Conservation (phyloP, 768 basidiomycete species). For the Agrocybe praecox region DNA sequence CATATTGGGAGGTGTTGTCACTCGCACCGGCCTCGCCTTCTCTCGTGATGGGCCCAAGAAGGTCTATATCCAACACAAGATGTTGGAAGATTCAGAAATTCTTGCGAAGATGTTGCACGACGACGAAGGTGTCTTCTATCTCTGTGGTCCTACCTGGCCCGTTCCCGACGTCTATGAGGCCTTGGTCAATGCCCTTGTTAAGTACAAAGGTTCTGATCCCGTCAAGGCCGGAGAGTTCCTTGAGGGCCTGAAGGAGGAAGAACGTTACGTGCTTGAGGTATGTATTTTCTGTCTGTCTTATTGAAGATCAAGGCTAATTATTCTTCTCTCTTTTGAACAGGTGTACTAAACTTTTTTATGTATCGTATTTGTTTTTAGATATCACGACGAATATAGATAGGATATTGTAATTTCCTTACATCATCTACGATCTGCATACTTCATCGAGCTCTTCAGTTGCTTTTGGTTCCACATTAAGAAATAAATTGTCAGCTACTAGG, state of each 20-base stretch:
- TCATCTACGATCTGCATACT: too few relatives aligned
- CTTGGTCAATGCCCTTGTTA: slow-evolving; percentile 77
- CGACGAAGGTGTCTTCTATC: slow-evolving; percentile 85
- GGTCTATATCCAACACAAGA: slow-evolving; percentile 99
- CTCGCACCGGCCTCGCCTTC: slow-evolving; percentile 93
- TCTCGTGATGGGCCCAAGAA: slow-evolving; percentile 92
- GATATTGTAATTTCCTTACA: too few relatives aligned
- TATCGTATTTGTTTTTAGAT: too few relatives aligned
- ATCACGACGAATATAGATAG: too few relatives aligned
- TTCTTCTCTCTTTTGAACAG: too few relatives aligned
- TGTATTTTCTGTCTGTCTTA: slow-evolving; percentile 3
- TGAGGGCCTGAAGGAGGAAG: slow-evolving; percentile 92
- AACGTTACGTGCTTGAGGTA: slow-evolving; percentile 97
- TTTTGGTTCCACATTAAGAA: too few relatives aligned
- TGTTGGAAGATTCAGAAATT: slow-evolving; percentile 84
- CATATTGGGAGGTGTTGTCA: slow-evolving; percentile 81
- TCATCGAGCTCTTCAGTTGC: too few relatives aligned
- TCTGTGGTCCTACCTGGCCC: slow-evolving; percentile 99
- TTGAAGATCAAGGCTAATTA: not conserved
- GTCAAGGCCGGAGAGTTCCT: slow-evolving; percentile 78
- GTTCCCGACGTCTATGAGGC: slow-evolving; percentile 98
- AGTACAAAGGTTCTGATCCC: slow-evolving; percentile 65
- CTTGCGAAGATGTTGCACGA: slow-evolving; percentile 77
- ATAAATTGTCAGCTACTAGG: too few relatives aligned
- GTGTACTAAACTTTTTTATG: too few relatives aligned